These are phyloP conservation scores for Hypoxylon sp. DNA, from an alignment of 2,329 filamentous ascomycete species.

Conservation along the genomic window DNA sequence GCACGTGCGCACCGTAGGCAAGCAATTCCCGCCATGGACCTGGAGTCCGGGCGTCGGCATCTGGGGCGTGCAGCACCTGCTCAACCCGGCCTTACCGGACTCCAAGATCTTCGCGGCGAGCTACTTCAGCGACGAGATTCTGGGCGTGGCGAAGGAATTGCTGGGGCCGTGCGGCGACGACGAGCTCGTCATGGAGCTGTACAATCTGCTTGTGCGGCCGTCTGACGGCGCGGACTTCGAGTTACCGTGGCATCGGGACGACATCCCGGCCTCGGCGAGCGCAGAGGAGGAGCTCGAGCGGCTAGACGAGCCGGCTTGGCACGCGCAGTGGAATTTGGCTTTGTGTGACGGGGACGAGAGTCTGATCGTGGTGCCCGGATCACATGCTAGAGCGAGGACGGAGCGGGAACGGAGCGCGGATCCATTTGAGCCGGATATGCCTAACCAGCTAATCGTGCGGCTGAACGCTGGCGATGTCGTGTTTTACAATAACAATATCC, in stretches of 20 bases:
- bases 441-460: conserved; percentile 75
- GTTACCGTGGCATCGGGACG: conserved; percentile 88
- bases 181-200: conserved; percentile 84
- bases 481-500: conserved; percentile 93
- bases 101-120: conserved; percentile 73
- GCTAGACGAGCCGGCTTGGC: conserved; percentile 72
- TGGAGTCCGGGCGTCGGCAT: conserved; percentile 73
- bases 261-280: conserved; percentile 77
- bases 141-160: conserved; percentile 75
- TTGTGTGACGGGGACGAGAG: conserved; percentile 79
- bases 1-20: conserved; percentile 85
- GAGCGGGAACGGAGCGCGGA: conserved; percentile 76
- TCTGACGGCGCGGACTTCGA: conserved; percentile 79
- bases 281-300: conserved; percentile 76
- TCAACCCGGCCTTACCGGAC: conserved; percentile 79
- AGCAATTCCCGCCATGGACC: conserved; percentile 91
- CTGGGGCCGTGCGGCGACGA: conserved; percentile 61
- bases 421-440: conserved; percentile 73
- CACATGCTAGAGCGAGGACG: conserved; percentile 80
- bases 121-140: conserved; percentile 79
- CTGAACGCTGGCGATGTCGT: conserved; percentile 83
- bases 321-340: conserved; percentile 91
- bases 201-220: conserved; percentile 86
- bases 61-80: conserved; percentile 90
- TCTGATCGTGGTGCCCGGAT: conserved; percentile 83